phyloP scores from a whole-genome alignment of 2,329 filamentous ascomycete genomes.

The Diaporthe sp. region DNA sequence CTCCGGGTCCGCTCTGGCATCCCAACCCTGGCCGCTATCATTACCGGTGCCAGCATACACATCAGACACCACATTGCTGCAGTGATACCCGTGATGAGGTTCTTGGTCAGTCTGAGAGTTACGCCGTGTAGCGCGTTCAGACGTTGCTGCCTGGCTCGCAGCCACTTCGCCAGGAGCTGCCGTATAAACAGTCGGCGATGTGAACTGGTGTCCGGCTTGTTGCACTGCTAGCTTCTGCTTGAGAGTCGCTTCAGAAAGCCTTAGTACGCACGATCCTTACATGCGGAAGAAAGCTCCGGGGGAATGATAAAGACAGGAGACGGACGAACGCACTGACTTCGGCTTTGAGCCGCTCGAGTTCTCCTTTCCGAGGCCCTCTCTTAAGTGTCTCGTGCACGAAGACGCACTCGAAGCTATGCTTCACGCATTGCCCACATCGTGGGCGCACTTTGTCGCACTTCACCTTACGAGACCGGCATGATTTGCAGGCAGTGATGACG shows the following conservation, averaged over 20 bases:
- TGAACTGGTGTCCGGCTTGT: not conserved
- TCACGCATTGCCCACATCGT: conserved; percentile 1
- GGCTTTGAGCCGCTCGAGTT: conserved; percentile 2
- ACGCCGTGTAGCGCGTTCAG: not conserved
- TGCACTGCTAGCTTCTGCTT: conserved; percentile 3
- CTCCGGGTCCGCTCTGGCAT: not conserved
- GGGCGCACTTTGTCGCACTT: not conserved
- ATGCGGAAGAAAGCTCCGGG: not conserved
- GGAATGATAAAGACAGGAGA: not conserved
- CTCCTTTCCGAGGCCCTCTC: conserved; percentile 4
- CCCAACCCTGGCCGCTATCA: not conserved
- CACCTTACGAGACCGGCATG: conserved; percentile 1
- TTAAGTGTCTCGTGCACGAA: not conserved
- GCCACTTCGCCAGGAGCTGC: not conserved
- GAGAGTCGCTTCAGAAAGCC: not conserved
- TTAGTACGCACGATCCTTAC: not conserved
- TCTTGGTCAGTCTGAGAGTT: not conserved
- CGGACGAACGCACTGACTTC: not conserved
- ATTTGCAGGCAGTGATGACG: conserved; percentile 3
- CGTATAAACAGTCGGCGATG: not conserved
- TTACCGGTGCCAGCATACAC: not conserved
- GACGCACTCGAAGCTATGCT: conserved; percentile 1
- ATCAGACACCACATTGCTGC: not conserved
- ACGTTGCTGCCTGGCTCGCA: not conserved
- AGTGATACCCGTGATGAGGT: not conserved